phyloP scores from a whole-genome alignment of 2,329 filamentous ascomycete species.

The Helotiales sp. region DNA sequence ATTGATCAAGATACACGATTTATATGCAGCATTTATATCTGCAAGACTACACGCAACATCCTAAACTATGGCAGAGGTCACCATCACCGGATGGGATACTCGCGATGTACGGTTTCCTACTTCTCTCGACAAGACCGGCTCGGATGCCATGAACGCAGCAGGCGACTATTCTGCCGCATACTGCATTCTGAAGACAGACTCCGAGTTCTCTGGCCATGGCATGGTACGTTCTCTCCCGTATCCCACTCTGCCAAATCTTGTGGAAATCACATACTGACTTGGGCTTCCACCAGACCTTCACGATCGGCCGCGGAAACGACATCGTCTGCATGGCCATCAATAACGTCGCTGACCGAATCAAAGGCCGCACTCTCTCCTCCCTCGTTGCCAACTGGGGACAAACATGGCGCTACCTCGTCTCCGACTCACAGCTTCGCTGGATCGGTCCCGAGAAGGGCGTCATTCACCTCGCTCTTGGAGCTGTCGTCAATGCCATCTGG shows the following conservation, averaged over 20 bases:
- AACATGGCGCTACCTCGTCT: constrained; percentile 90
- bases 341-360: constrained; percentile 74
- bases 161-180: constrained; percentile 95
- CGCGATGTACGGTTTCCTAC: constrained; percentile 81
- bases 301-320: constrained; percentile 87
- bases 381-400: constrained; percentile 80
- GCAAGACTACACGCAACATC: neutral
- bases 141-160: constrained; percentile 94
- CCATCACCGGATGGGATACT: constrained; percentile 70
- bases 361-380: constrained; percentile 72
- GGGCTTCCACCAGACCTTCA: constrained; percentile 64
- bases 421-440: constrained; percentile 88
- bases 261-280: constrained; percentile 8
- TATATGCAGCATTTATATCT: neutral
- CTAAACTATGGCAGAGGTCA: constrained; percentile 55
- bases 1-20: neutral
- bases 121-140: constrained; percentile 95
- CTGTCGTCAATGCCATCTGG: constrained; percentile 90
- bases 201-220: constrained; percentile 69
- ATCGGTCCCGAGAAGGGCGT: constrained; percentile 94
- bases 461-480: constrained; percentile 86
- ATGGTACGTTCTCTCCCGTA: constrained; percentile 55
- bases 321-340: constrained; percentile 85
- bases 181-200: constrained; percentile 84
- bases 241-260: neutral